Percentiles rank a stretch among this genome's conserved stretches.
Evolutionary conservation across 2,329 filamentous ascomycete genomes (phyloP).

Genomic region (Exophiala viscosa): DNA sequence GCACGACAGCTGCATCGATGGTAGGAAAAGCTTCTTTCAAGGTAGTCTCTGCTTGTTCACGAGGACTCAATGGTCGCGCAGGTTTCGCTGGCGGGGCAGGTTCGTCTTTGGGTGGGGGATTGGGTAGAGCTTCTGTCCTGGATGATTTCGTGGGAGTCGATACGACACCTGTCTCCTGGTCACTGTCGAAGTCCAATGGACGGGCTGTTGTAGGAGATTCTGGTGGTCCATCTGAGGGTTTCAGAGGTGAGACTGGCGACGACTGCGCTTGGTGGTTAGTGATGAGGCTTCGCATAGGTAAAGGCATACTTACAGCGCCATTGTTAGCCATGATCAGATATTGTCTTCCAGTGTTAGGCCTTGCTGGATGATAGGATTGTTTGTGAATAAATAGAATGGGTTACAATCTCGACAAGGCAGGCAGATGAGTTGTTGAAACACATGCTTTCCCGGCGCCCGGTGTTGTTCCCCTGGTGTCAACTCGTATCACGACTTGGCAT

Average conservation of each 20-base stretch:
- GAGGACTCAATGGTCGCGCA: conserved; percentile 73
- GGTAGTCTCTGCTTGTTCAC: conserved; percentile 80
- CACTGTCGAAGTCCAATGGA: conserved; percentile 57
- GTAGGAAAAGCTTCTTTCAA: conserved; percentile 90
- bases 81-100: conserved; percentile 68
- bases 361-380: neutral
- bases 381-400: neutral
- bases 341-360: neutral
- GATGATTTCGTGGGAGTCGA: conserved; percentile 28
- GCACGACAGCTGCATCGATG: conserved; percentile 76
- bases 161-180: conserved; percentile 43
- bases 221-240: conserved; percentile 32
- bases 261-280: conserved; percentile 14
- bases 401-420: conserved; percentile 1
- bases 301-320: conserved; percentile 10
- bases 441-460: conserved; percentile 7
- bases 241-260: conserved; percentile 28
- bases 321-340: conserved; percentile 14
- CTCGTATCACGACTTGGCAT: conserved; percentile 3
- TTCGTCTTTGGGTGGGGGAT: conserved; percentile 28
- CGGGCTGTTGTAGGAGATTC: conserved; percentile 56
- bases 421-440: conserved; percentile 19
- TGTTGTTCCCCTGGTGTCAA: neutral
- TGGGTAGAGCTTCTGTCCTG: conserved; percentile 31
- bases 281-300: neutral